These are phyloP conservation scores for Haberlea rhodopensis DNA, from an alignment of 257 asterid species.

Conservation along the genomic window DNA sequence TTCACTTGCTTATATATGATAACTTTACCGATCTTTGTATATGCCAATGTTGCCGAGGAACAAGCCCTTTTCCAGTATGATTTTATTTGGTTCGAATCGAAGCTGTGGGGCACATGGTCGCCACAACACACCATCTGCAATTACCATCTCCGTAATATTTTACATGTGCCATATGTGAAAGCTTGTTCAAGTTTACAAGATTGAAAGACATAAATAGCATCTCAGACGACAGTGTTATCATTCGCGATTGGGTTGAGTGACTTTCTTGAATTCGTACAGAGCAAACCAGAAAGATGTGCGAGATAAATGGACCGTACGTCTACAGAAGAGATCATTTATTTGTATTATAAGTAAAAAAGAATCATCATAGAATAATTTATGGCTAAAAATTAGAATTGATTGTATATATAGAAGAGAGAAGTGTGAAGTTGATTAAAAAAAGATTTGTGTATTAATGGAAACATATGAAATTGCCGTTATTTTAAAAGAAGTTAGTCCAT, in stretches of 20 bases:
- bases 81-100: neutral
- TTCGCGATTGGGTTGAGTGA: neutral
- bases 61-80: neutral
- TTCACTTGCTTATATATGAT: constrained; percentile 87
- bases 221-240: constrained; percentile 1
- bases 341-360: constrained; percentile 25
- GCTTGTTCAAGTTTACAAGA: constrained; percentile 27
- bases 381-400: constrained; percentile 22
- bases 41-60: constrained; percentile 4
- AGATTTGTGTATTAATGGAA: constrained; percentile 24
- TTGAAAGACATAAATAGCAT: constrained; percentile 19
- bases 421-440: constrained; percentile 25
- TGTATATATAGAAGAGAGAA: constrained; percentile 19
- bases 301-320: constrained; percentile 24
- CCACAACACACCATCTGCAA: neutral
- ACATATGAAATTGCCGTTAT: constrained; percentile 14
- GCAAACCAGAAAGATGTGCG: neutral
- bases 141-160: constrained; percentile 25
- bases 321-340: constrained; percentile 23
- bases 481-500: neutral
- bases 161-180: constrained; percentile 1
- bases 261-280: constrained; percentile 27
- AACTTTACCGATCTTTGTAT: neutral
- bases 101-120: neutral
- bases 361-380: constrained; percentile 15